These are phyloP conservation scores for Ochromonas danica DNA, from an alignment of 108 stramenopile species.

Conservation along the genomic window DNA sequence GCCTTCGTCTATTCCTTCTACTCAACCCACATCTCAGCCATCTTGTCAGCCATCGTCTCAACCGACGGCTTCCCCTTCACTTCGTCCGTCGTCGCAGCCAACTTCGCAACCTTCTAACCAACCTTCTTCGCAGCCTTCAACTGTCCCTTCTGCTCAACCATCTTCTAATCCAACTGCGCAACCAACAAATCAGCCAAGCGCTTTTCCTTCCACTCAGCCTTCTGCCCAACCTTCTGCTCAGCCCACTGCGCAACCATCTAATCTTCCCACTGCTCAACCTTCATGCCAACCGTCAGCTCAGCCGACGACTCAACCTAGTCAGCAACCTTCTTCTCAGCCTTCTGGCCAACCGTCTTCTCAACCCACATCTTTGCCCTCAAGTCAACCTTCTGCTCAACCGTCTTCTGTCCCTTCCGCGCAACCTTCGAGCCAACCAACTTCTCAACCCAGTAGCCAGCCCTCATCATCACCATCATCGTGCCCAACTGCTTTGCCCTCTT, in stretches of 20 bases:
- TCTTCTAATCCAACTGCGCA: neutral
- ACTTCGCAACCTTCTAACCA: neutral
- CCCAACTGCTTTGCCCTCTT: neutral
- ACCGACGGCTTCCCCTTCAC: neutral
- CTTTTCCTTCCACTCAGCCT: neutral
- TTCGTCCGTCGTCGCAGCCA: neutral
- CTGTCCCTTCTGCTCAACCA: neutral
- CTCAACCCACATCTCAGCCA: neutral
- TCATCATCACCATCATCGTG: neutral
- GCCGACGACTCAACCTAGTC: neutral
- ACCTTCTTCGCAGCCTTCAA: neutral
- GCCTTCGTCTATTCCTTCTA: neutral
- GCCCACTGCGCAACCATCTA: neutral
- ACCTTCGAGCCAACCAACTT: neutral
- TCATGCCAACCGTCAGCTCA: neutral
- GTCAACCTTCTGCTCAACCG: neutral
- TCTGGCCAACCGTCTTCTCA: neutral
- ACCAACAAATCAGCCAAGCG: neutral
- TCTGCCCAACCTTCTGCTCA: neutral
- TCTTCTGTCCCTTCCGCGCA: too few relatives aligned
- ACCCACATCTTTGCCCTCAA: neutral
- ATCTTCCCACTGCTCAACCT: neutral
- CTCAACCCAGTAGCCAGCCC: neutral
- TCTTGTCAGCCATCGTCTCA: slow-evolving; percentile 1
- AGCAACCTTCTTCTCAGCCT: neutral